Conservation (phyloP, 2,329 filamentous ascomycete species). For the Colletotrichum cuscutae region DNA sequence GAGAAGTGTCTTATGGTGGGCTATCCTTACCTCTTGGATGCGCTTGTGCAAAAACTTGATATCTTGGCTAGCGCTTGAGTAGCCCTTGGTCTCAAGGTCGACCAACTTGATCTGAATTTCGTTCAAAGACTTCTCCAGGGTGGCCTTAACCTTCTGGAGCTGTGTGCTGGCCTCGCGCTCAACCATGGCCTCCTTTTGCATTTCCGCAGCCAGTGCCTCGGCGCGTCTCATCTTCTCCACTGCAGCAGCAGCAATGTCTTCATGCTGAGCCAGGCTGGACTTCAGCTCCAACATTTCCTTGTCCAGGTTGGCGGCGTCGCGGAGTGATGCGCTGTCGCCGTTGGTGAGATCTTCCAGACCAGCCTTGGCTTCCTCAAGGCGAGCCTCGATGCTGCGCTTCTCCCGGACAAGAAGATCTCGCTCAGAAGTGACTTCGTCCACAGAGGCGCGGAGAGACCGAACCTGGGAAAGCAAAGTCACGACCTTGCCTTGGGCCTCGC, state of each 20-base stretch:
- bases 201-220: slow-evolving; percentile 85
- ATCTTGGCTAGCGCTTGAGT: slow-evolving; percentile 92
- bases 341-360: slow-evolving; percentile 88
- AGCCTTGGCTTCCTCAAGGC: slow-evolving; percentile 87
- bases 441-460: slow-evolving; percentile 80
- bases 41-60: slow-evolving; percentile 94
- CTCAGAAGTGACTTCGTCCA: slow-evolving; percentile 88
- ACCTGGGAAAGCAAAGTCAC: slow-evolving; percentile 92
- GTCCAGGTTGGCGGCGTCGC: slow-evolving; percentile 89
- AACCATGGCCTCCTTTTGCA: slow-evolving; percentile 89
- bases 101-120: slow-evolving; percentile 91
- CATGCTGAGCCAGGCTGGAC: slow-evolving; percentile 87
- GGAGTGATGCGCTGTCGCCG: slow-evolving; percentile 86
- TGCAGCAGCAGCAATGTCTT: slow-evolving; percentile 90
- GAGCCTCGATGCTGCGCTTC: slow-evolving; percentile 87
- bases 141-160: slow-evolving; percentile 89
- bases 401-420: slow-evolving; percentile 87
- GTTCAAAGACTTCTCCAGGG: slow-evolving; percentile 88
- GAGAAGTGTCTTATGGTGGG: not conserved
- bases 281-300: slow-evolving; percentile 91
- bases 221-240: slow-evolving; percentile 97
- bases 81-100: slow-evolving; percentile 96
- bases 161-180: slow-evolving; percentile 86
- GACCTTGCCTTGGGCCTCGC: slow-evolving; percentile 93
- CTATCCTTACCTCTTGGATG: slow-evolving; percentile 87